These are phyloP conservation scores for Magnolia changhungtana DNA, from an alignment of 164 flowering plant genomes.

Conservation along the genomic window DNA sequence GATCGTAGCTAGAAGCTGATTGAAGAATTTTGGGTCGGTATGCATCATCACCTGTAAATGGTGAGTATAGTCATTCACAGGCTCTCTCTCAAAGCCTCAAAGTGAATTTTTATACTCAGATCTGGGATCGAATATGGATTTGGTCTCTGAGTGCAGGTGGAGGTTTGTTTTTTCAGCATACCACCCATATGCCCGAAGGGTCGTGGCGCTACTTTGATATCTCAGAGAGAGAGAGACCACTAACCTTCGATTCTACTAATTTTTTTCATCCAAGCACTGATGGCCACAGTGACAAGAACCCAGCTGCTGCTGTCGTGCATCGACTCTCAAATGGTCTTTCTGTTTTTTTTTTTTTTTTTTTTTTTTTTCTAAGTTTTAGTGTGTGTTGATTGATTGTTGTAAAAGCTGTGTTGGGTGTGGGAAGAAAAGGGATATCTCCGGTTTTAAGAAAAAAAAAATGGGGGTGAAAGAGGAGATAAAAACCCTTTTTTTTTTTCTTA, in stretches of 20 bases:
- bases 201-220: slow-evolving; percentile 3
- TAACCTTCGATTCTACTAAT: slow-evolving; percentile 12
- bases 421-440: background rate
- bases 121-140: background rate
- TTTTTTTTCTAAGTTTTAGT: background rate
- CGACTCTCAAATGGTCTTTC: background rate
- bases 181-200: slow-evolving; percentile 10
- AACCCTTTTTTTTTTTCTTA: background rate
- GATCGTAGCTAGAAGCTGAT: slow-evolving; percentile 13
- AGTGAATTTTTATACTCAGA: slow-evolving; percentile 5
- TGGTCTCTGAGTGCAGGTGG: slow-evolving; percentile 1
- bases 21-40: slow-evolving; percentile 6
- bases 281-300: background rate
- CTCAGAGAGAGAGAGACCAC: slow-evolving; percentile 4
- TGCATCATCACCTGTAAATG: background rate
- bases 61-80: slow-evolving; percentile 4
- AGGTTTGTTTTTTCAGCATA: slow-evolving; percentile 10
- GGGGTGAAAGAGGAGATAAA: background rate
- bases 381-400: slow-evolving; percentile 11
- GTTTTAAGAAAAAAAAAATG: background rate
- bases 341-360: background rate
- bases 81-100: slow-evolving; percentile 1
- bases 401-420: slow-evolving; percentile 11
- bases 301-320: background rate
- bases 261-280: background rate